These are phyloP conservation scores for Cladorrhinum sp. DNA, from an alignment of 2,329 filamentous ascomycete genomes.

Conservation along the genomic window DNA sequence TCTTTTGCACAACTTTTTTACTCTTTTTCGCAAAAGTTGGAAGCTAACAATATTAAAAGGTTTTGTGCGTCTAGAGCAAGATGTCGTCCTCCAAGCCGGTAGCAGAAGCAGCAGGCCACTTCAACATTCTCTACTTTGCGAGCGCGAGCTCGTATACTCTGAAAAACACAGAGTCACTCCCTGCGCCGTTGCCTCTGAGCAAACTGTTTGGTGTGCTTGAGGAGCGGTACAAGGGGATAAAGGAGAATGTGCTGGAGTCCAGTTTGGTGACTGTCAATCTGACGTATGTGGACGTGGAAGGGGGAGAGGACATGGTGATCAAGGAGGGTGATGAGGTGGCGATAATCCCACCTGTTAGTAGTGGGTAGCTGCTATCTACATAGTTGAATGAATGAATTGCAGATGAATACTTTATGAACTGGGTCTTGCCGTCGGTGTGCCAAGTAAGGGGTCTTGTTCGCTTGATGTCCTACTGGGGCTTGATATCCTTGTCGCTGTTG, in stretches of 20 bases:
- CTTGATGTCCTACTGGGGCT: neutral
- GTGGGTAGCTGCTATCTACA: slow-evolving; percentile 53
- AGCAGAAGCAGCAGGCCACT: slow-evolving; percentile 53
- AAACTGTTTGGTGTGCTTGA: slow-evolving; percentile 68
- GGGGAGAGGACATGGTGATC: slow-evolving; percentile 49
- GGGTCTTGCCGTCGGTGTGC: neutral
- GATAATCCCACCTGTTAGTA: slow-evolving; percentile 85
- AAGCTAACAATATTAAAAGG: slow-evolving; percentile 19
- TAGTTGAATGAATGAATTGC: neutral
- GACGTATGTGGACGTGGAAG: slow-evolving; percentile 67
- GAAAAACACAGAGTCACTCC: slow-evolving; percentile 62
- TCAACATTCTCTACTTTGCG: slow-evolving; percentile 81
- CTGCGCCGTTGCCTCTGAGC: slow-evolving; percentile 61
- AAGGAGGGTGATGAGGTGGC: slow-evolving; percentile 77
- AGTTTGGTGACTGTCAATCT: slow-evolving; percentile 78
- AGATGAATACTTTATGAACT: neutral
- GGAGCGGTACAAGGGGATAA: slow-evolving; percentile 66
- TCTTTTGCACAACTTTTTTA: neutral
- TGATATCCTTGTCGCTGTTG: neutral
- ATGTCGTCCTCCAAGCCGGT: slow-evolving; percentile 41
- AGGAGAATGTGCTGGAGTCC: slow-evolving; percentile 63
- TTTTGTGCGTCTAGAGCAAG: slow-evolving; percentile 18
- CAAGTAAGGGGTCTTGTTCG: neutral
- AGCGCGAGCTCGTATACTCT: slow-evolving; percentile 67
- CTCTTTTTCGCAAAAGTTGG: neutral